phyloP scores from a whole-genome alignment of 805 yeast species.

The Cyberlindnera xishuangbannaensis region DNA sequence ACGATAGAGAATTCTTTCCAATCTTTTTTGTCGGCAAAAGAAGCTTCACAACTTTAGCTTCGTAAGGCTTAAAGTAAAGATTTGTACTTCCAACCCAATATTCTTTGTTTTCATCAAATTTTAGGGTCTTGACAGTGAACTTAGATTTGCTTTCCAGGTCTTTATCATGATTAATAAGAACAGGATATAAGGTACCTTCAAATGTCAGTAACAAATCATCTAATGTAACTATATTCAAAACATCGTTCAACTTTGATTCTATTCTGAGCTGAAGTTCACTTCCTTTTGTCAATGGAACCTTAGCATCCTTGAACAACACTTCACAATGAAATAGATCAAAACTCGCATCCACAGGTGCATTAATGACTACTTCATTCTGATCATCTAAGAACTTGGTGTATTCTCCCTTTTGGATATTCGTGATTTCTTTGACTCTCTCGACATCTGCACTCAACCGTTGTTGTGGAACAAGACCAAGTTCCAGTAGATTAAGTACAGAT shows the following conservation, averaged over 20 bases:
- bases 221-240: constrained; percentile 4
- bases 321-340: constrained; percentile 22
- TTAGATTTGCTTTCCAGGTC: not conserved
- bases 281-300: constrained; percentile 17
- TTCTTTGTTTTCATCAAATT: constrained; percentile 6
- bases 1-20: constrained; percentile 13
- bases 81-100: constrained; percentile 9
- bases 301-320: constrained; percentile 17
- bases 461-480: constrained; percentile 26
- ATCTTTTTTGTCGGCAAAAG: constrained; percentile 14
- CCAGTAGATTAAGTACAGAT: constrained; percentile 29
- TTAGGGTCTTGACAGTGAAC: not conserved
- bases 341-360: constrained; percentile 22
- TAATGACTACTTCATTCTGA: constrained; percentile 15
- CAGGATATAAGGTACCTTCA: constrained; percentile 15
- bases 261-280: constrained; percentile 29
- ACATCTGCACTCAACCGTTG: constrained; percentile 1
- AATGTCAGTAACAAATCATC: constrained; percentile 10
- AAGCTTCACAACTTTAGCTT: constrained; percentile 15
- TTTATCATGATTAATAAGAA: constrained; percentile 13
- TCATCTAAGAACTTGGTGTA: constrained; percentile 5
- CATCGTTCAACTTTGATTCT: constrained; percentile 23
- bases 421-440: constrained; percentile 2
- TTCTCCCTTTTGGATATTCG: not conserved
- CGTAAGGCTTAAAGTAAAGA: constrained; percentile 12